A percentile compares a stretch with the other conserved stretches of the same genome.
These are phyloP conservation scores for Talaromyces islandicus DNA, from an alignment of 2,329 filamentous ascomycete species.

Conservation along the genomic window DNA sequence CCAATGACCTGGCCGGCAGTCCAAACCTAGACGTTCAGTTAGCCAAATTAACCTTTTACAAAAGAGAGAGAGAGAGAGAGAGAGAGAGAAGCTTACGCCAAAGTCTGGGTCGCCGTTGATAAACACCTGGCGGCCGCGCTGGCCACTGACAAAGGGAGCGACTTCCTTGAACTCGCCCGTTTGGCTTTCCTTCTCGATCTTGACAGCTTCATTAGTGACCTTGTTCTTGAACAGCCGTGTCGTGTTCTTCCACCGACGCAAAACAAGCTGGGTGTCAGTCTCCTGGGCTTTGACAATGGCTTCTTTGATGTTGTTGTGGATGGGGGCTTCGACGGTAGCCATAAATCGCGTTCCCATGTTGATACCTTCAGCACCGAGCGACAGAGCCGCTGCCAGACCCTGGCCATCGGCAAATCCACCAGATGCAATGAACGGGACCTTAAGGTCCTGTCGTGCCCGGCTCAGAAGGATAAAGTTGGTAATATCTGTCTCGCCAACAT, in stretches of 20 bases:
- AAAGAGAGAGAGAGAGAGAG: neutral
- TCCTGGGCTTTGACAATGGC: constrained; percentile 83
- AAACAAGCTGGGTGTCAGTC: constrained; percentile 81
- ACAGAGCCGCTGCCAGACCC: constrained; percentile 83
- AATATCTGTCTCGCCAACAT: constrained; percentile 50
- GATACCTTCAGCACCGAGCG: constrained; percentile 84
- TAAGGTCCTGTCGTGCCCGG: constrained; percentile 74
- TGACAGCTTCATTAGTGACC: constrained; percentile 70
- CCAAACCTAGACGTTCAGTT: constrained; percentile 64
- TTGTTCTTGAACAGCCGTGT: constrained; percentile 84
- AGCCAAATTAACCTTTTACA: constrained; percentile 5
- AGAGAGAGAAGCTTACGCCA: constrained; percentile 59
- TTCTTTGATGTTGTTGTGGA: constrained; percentile 91
- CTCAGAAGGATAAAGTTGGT: constrained; percentile 63
- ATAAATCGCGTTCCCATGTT: constrained; percentile 99
- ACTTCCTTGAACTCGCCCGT: constrained; percentile 88
- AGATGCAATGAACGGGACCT: constrained; percentile 87
- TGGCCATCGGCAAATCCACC: constrained; percentile 94
- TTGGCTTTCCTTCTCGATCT: constrained; percentile 73
- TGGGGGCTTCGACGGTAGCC: constrained; percentile 87
- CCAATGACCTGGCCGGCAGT: constrained; percentile 95
- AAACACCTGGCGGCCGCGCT: constrained; percentile 87
- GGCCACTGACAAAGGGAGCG: constrained; percentile 78
- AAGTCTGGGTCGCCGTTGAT: constrained; percentile 83
- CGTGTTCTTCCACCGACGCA: constrained; percentile 91